Evolutionary conservation across 2,329 filamentous ascomycete species (phyloP).

Genomic region (Hymenoscyphus albidus): DNA sequence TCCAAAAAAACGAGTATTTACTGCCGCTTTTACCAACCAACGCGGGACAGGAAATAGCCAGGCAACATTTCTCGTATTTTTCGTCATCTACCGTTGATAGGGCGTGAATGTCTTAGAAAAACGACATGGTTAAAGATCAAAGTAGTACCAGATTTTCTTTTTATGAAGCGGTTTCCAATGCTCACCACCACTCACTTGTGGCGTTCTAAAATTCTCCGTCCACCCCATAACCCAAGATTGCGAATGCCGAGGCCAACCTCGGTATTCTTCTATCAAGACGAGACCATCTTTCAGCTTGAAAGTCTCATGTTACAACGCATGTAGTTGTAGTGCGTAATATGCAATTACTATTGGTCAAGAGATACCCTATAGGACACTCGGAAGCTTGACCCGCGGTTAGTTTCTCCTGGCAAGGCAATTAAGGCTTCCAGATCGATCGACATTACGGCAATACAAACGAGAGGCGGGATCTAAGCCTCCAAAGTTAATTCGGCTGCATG

Average conservation of each 20-base stretch:
- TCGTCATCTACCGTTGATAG: not conserved
- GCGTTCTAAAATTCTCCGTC: not conserved
- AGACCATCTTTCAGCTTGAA: not conserved
- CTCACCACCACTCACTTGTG: not conserved
- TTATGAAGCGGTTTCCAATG: not conserved
- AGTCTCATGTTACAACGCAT: not conserved
- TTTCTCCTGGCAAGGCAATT: not conserved
- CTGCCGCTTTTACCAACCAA: too few species aligned
- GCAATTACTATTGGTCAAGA: not conserved
- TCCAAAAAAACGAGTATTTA: too few species aligned
- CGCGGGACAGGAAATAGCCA: not conserved
- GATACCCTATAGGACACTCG: not conserved
- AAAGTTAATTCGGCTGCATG: constrained; percentile 2
- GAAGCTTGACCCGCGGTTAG: not conserved
- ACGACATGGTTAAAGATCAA: not conserved
- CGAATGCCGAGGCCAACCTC: constrained; percentile 1
- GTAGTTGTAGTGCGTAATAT: not conserved
- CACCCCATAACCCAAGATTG: not conserved
- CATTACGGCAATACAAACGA: not conserved
- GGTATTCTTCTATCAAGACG: not conserved
- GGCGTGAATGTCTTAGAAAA: not conserved
- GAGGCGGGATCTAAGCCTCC: constrained; percentile 1
- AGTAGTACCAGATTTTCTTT: constrained; percentile 1
- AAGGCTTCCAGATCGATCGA: constrained; percentile 3
- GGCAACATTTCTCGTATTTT: not conserved